phyloP scores from a whole-genome alignment of 2,329 filamentous ascomycete species.

The Diaporthe citrichinensis region DNA sequence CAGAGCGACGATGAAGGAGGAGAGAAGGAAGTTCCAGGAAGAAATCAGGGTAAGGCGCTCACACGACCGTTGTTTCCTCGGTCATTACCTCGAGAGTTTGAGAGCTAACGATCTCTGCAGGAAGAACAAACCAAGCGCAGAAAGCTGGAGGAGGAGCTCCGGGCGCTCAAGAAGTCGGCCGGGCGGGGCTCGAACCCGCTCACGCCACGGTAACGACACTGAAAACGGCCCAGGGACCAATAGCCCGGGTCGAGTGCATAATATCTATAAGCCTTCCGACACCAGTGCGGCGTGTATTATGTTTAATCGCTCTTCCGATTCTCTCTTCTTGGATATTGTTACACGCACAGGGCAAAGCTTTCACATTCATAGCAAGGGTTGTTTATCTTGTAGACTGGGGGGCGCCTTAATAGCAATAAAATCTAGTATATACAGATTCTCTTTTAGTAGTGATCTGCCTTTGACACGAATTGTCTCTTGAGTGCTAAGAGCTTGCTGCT shows the following conservation, averaged over 20 bases:
- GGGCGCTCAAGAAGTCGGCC: conserved; percentile 58
- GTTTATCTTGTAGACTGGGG: conserved; percentile 22
- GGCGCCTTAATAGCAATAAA: conserved; percentile 20
- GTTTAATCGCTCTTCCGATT: conserved; percentile 29
- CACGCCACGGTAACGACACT: conserved; percentile 52
- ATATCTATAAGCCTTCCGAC: conserved; percentile 25
- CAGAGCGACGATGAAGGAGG: conserved; percentile 68
- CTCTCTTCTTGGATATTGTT: conserved; percentile 38
- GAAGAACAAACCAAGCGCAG: conserved; percentile 64
- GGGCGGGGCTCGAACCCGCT: conserved; percentile 60
- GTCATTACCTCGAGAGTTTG: neutral
- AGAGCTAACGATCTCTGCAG: conserved; percentile 54
- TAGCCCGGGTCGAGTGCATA: conserved; percentile 17
- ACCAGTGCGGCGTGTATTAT: conserved; percentile 33
- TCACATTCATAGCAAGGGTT: conserved; percentile 27
- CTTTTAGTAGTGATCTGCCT: neutral
- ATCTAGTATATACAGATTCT: conserved; percentile 10
- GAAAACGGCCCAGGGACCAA: conserved; percentile 6
- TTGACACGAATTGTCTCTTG: neutral
- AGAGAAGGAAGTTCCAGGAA: conserved; percentile 70
- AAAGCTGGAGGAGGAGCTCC: conserved; percentile 66
- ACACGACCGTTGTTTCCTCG: neutral
- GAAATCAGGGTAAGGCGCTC: conserved; percentile 61
- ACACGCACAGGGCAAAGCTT: conserved; percentile 8
- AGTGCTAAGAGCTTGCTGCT: neutral